Percentiles rank a stretch among this genome's conserved stretches.
phyloP scores from a whole-genome alignment of 495 filamentous ascomycete species.

The Talaromyces adpressus region DNA sequence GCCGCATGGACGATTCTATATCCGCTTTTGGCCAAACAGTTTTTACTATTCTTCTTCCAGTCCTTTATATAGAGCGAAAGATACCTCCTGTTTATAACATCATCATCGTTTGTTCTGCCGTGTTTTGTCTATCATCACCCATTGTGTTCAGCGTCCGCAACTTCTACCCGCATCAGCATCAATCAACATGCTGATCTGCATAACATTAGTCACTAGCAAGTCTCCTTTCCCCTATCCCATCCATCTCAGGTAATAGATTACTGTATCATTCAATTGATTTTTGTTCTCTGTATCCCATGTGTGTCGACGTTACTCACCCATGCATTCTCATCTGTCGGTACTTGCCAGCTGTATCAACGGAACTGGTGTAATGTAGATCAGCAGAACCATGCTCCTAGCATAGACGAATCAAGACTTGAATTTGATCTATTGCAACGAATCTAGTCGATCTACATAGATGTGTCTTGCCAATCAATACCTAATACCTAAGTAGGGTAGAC shows the following conservation, averaged over 20 bases:
- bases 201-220: neutral
- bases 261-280: neutral
- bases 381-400: neutral
- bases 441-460: neutral
- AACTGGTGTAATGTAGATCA: neutral
- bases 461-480: neutral
- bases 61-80: constrained; percentile 7
- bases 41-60: neutral
- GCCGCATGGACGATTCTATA: neutral
- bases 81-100: constrained; percentile 6
- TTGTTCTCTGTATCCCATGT: neutral
- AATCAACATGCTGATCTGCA: neutral
- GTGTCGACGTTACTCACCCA: neutral
- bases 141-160: neutral
- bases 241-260: neutral
- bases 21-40: neutral
- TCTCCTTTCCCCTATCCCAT: neutral
- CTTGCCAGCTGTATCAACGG: neutral
- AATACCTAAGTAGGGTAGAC: neutral
- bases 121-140: neutral
- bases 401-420: neutral
- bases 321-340: neutral
- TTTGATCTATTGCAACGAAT: neutral
- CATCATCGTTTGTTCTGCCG: neutral
- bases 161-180: neutral